Percentiles rank a stretch among this genome's conserved stretches.
Conservation (phyloP, 768 basidiomycete genomes). For the Boletus rubescentipes region DNA sequence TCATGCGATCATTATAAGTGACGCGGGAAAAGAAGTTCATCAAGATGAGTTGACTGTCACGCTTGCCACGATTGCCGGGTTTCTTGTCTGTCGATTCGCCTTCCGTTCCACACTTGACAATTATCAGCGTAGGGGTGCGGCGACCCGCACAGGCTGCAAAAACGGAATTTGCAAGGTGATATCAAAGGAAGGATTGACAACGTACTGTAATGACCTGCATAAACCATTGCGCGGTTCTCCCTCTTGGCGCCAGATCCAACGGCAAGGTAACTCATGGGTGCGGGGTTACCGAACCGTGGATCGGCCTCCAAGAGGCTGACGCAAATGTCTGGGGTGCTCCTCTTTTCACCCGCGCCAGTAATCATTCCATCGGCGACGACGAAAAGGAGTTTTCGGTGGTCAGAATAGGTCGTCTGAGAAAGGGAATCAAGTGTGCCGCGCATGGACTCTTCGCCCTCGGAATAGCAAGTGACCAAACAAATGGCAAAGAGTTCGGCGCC, state of each 20-base stretch:
- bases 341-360: slow-evolving; percentile 94
- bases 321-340: slow-evolving; percentile 95
- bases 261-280: slow-evolving; percentile 89
- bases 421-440: slow-evolving; percentile 92
- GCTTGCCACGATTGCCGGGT: slow-evolving; percentile 97
- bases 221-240: slow-evolving; percentile 95
- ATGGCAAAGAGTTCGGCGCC: slow-evolving; percentile 94
- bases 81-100: slow-evolving; percentile 84
- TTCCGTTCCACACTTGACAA: slow-evolving; percentile 97
- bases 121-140: slow-evolving; percentile 88
- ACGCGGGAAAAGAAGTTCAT: slow-evolving; percentile 99
- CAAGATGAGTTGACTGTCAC: slow-evolving; percentile 96
- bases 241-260: slow-evolving; percentile 88
- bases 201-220: slow-evolving; percentile 99
- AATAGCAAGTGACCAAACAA: slow-evolving; percentile 96
- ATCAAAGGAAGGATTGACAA: slow-evolving; percentile 14
- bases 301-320: slow-evolving; percentile 90
- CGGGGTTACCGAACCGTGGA: slow-evolving; percentile 92
- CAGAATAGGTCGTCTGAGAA: slow-evolving; percentile 87
- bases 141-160: slow-evolving; percentile 74
- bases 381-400: slow-evolving; percentile 88
- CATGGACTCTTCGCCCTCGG: slow-evolving; percentile 92
- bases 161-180: slow-evolving; percentile 1
- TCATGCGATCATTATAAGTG: slow-evolving; percentile 99
- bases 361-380: slow-evolving; percentile 99